A percentile compares a stretch with the other conserved stretches of the same genome.
Conservation (phyloP, 805 yeast species). For the Metschnikowia drakensbergensis region DNA sequence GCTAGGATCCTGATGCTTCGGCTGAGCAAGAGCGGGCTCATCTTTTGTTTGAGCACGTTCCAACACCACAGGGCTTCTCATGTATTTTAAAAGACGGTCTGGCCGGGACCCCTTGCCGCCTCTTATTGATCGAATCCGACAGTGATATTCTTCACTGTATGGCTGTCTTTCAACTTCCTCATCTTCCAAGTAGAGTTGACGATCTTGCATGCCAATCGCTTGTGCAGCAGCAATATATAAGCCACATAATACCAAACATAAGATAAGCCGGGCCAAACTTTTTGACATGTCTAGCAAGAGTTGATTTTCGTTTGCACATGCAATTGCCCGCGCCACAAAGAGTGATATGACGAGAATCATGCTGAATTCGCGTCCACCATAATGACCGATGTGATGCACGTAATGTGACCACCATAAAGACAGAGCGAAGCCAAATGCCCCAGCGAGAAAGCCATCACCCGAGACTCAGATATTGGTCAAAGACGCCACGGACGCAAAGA, state of each 20-base stretch:
- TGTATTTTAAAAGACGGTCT: background rate
- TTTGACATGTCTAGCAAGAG: background rate
- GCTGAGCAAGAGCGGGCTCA: background rate
- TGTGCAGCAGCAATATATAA: background rate
- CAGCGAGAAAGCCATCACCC: no score
- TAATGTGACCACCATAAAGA: no score
- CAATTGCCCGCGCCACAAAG: no score
- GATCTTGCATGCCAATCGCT: background rate
- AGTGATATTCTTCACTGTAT: background rate
- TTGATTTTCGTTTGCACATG: background rate
- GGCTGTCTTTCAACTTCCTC: background rate
- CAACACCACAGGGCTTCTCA: background rate
- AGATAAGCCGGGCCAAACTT: background rate
- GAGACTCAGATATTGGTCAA: no score
- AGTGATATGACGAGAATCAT: background rate
- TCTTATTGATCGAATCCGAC: background rate
- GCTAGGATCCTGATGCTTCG: background rate
- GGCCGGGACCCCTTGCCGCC: background rate
- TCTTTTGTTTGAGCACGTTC: background rate
- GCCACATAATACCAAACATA: background rate
- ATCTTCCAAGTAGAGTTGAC: background rate
- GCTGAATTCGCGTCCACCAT: background rate
- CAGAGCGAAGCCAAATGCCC: no score
- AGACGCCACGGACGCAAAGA: no score
- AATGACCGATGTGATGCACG: no score